phyloP scores from a whole-genome alignment of 306 rosid species.

The Acmispon strigosus region DNA sequence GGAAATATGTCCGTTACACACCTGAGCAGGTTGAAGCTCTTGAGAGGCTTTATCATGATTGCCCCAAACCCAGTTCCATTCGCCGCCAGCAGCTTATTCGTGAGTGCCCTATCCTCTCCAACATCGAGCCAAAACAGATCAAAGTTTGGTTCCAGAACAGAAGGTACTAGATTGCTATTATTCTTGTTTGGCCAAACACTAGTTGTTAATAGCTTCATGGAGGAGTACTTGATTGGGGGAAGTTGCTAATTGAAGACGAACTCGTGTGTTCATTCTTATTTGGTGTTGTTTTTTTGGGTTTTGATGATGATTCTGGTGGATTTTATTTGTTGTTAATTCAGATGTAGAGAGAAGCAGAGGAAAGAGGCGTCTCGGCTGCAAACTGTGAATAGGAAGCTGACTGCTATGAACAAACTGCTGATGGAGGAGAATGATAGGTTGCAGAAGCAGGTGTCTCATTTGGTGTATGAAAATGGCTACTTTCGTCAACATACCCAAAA shows the following conservation, averaged over 20 bases:
- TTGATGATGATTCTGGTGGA: background rate
- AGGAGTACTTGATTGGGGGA: background rate
- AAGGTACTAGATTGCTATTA: slow-evolving; percentile 62
- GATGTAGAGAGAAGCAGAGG: slow-evolving; percentile 97
- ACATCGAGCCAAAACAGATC: slow-evolving; percentile 93
- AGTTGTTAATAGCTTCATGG: background rate
- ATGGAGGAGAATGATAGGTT: slow-evolving; percentile 99
- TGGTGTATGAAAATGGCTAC: slow-evolving; percentile 95
- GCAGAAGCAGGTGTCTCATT: slow-evolving; percentile 96
- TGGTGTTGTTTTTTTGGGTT: background rate
- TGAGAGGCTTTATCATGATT: slow-evolving; percentile 89
- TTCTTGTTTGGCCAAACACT: too few relatives aligned
- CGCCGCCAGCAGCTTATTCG: slow-evolving; percentile 96
- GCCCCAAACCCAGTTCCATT: slow-evolving; percentile 96
- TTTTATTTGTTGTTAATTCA: slow-evolving; percentile 16
- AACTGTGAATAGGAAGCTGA: slow-evolving; percentile 86
- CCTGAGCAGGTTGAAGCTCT: slow-evolving; percentile 99
- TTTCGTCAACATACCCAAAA: slow-evolving; percentile 88
- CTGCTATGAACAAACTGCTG: slow-evolving; percentile 90
- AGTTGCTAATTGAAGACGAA: background rate
- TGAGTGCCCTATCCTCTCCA: slow-evolving; percentile 88
- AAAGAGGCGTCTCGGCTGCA: slow-evolving; percentile 91
- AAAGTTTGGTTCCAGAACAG: slow-evolving; percentile 97
- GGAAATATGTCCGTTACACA: slow-evolving; percentile 91
- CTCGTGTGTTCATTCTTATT: background rate